A percentile compares a stretch with the other conserved stretches of the same genome.
phyloP scores from a whole-genome alignment of 495 filamentous ascomycete genomes.

The Talaromyces nanjingensis region DNA sequence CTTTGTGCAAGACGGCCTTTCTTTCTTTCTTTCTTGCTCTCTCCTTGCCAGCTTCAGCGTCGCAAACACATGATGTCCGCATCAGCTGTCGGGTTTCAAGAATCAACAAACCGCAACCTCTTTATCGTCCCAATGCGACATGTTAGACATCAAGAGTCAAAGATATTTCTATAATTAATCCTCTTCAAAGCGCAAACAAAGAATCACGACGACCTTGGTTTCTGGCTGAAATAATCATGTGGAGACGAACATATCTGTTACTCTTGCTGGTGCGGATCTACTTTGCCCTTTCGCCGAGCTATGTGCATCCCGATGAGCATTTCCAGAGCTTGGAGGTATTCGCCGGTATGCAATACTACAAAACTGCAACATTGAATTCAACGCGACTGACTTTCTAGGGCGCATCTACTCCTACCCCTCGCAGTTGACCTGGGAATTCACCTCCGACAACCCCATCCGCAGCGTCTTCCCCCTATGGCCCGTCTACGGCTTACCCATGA shows the following conservation, averaged over 20 bases:
- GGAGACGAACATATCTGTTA: slow-evolving; percentile 82
- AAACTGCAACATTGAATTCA: not conserved
- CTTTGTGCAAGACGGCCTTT: not conserved
- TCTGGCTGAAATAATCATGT: slow-evolving; percentile 53
- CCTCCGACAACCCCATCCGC: slow-evolving; percentile 72
- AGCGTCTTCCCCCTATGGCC: slow-evolving; percentile 96
- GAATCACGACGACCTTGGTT: not conserved
- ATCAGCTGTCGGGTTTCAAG: not conserved
- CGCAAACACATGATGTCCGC: slow-evolving; percentile 1
- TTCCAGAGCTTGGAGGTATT: slow-evolving; percentile 98
- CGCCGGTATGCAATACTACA: slow-evolving; percentile 58
- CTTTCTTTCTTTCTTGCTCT: not conserved
- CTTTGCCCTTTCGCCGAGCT: slow-evolving; percentile 90
- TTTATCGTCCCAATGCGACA: not conserved
- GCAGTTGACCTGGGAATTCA: slow-evolving; percentile 91
- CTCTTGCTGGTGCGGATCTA: slow-evolving; percentile 83
- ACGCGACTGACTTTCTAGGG: slow-evolving; percentile 43
- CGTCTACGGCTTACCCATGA: slow-evolving; percentile 87
- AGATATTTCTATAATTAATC: not conserved
- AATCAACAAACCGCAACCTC: not conserved
- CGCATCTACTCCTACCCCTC: slow-evolving; percentile 85
- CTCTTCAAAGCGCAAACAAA: not conserved
- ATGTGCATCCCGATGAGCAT: slow-evolving; percentile 96
- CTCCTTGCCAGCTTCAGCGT: not conserved
- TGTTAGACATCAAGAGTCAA: not conserved